Base-by-base conservation (phyloP, 2,329 filamentous ascomycete genomes). In the Dothiorella sarmentorum region DNA sequence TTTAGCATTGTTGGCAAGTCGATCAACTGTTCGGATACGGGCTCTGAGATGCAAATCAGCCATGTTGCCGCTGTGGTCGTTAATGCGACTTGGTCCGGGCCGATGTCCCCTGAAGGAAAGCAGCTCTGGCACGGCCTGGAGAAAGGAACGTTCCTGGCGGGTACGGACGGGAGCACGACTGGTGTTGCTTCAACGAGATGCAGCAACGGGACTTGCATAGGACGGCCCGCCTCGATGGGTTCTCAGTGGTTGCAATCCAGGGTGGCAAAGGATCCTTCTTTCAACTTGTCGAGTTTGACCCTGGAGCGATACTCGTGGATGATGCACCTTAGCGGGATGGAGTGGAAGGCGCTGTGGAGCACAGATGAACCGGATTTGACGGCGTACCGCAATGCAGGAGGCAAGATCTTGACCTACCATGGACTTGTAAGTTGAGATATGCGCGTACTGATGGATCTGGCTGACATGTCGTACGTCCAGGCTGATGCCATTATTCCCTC, bases 381-480 rank as follows among this genome's bases (percentile, higher is more conserved):
- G 2, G 56, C 58, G 4, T 60, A 70, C 13, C 63, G 63, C 15
- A 59, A 61, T 7, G 63, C 66, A 2, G 66, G 66, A 9, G 63
- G 65, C 1, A 70, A 70, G 43, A 40, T 71, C 5, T 61, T 70
- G 9, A 68, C 65, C 7, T 70, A 63, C 64, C 69, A 71, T 47
- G 69, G 69, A 2, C 62, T 62, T 6, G 45, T 49, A 20, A 33
- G 45, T 49, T n/a, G n/a, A n/a, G n/a, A n/a, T n/a, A n/a, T n/a
- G n/a, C n/a, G n/a, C n/a, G n/a, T n/a, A n/a, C n/a, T n/a, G n/a
- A n/a, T n/a, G n/a, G n/a, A n/a, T n/a, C n/a, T n/a, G 11, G n/a
- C 42, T 44, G 42, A 44, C 42, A 44, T 1, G n/a, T n/a, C n/a
- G n/a, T n/a, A 3, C 24, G 26, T 33, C n/a, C 10, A 37, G 29